phyloP scores from a whole-genome alignment of 345 rosid genomes.

The Clarkia xantiana region DNA sequence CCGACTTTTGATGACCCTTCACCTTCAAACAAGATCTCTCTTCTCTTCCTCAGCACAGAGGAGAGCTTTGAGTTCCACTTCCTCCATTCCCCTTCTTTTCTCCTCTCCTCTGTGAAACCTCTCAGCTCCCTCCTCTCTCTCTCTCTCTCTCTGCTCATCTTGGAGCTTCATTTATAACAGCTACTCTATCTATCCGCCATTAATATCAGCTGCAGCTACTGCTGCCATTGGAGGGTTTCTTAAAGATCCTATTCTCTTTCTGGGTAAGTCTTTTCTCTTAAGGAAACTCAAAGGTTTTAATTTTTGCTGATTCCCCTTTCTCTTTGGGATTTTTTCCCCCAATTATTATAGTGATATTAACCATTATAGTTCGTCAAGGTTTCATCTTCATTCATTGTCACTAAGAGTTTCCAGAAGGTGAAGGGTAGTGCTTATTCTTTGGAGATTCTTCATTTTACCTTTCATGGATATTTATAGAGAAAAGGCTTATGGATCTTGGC shows the following conservation, averaged over 20 bases:
- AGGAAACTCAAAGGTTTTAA: neutral
- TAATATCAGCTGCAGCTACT: neutral
- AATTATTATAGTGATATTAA: too few relatives aligned
- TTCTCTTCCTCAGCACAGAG: neutral
- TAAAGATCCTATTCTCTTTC: neutral
- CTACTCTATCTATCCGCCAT: neutral
- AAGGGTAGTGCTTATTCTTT: too few relatives aligned
- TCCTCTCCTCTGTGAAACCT: neutral
- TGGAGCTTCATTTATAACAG: neutral
- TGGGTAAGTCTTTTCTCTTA: neutral
- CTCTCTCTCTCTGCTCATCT: neutral
- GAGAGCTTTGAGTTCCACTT: slow-evolving; percentile 2
- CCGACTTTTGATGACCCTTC: slow-evolving; percentile 9
- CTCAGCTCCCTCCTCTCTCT: neutral
- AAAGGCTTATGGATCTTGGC: too few relatives aligned
- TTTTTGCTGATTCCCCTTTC: too few relatives aligned
- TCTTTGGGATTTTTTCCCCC: too few relatives aligned
- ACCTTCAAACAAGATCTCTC: neutral
- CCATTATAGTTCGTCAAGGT: too few relatives aligned
- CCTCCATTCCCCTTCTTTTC: neutral
- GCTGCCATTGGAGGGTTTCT: slow-evolving; percentile 1
- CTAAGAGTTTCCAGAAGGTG: too few relatives aligned
- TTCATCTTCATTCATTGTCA: too few relatives aligned
- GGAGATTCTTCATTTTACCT: too few relatives aligned
- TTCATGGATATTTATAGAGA: too few relatives aligned